phyloP scores from a whole-genome alignment of 176 grass and related monocot species.

The Eleusine indica region DNA sequence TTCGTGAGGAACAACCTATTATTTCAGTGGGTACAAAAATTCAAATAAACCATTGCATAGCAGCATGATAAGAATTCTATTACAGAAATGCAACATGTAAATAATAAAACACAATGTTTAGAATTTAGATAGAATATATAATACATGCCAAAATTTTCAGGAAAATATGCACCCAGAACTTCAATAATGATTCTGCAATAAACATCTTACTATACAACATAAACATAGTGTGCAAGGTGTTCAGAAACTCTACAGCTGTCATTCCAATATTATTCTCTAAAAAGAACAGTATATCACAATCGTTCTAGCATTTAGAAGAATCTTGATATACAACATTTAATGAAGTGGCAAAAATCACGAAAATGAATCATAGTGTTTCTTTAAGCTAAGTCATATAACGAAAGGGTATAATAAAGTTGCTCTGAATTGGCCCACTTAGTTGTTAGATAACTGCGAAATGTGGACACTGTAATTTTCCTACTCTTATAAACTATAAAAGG shows the following conservation, averaged over 20 bases:
- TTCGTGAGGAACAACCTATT: slow-evolving; percentile 82
- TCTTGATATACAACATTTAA: neutral
- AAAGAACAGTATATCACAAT: neutral
- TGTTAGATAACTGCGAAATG: neutral
- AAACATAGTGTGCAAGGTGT: neutral
- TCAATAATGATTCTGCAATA: neutral
- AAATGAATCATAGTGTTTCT: neutral
- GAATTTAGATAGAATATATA: neutral
- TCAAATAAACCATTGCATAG: neutral
- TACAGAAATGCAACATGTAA: slow-evolving; percentile 2
- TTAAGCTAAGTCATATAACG: neutral
- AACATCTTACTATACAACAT: slow-evolving; percentile 21
- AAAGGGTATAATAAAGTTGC: neutral
- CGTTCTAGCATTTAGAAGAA: neutral
- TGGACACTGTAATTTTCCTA: neutral
- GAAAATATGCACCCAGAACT: slow-evolving; percentile 1
- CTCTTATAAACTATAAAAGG: neutral
- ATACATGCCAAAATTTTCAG: neutral
- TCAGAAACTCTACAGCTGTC: neutral
- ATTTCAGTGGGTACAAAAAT: slow-evolving; percentile 4
- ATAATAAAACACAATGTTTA: slow-evolving; percentile 12
- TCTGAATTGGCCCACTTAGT: neutral
- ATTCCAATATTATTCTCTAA: slow-evolving; percentile 21
- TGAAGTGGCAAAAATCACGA: neutral
- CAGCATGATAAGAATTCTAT: slow-evolving; percentile 2